These are phyloP conservation scores for Solanum dulcamara DNA, from an alignment of 257 asterid genomes.

Conservation along the genomic window DNA sequence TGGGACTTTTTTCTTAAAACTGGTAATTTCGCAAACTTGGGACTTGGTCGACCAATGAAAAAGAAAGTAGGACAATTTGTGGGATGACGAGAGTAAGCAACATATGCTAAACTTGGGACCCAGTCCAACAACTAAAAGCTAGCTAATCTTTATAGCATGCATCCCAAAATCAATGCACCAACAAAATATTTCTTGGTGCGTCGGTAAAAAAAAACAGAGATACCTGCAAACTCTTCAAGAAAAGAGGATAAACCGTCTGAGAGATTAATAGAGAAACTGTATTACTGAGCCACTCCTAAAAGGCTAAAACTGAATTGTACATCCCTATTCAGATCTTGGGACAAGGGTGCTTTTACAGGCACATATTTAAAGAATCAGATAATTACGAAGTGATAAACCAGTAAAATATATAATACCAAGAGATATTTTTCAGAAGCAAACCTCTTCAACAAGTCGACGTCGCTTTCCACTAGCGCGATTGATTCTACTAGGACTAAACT, in stretches of 20 bases:
- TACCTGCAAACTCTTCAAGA: not conserved
- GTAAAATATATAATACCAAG: not conserved
- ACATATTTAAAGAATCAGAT: not conserved
- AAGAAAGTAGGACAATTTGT: not conserved
- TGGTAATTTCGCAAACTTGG: not conserved
- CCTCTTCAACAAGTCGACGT: constrained; percentile 96
- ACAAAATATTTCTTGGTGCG: not conserved
- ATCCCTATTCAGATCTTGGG: not conserved
- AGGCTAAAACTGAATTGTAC: not conserved
- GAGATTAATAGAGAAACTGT: not conserved
- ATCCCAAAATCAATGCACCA: not conserved
- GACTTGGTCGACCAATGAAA: not conserved
- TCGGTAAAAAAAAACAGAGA: not conserved
- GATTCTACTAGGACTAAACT: constrained; percentile 65
- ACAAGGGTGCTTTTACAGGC: constrained; percentile 15
- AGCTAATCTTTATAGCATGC: not conserved
- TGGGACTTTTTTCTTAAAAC: not conserved
- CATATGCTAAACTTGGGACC: not conserved
- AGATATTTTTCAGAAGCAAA: constrained; percentile 16
- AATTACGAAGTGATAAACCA: not conserved
- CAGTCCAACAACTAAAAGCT: not conserved
- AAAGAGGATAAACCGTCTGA: not conserved
- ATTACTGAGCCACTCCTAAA: not conserved
- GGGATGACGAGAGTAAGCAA: not conserved
- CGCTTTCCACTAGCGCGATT: constrained; percentile 86